Evolutionary conservation across 257 asterid genomes (phyloP), one percentile per base, ranked within the genome.

Genomic region (Plantago major): DNA sequence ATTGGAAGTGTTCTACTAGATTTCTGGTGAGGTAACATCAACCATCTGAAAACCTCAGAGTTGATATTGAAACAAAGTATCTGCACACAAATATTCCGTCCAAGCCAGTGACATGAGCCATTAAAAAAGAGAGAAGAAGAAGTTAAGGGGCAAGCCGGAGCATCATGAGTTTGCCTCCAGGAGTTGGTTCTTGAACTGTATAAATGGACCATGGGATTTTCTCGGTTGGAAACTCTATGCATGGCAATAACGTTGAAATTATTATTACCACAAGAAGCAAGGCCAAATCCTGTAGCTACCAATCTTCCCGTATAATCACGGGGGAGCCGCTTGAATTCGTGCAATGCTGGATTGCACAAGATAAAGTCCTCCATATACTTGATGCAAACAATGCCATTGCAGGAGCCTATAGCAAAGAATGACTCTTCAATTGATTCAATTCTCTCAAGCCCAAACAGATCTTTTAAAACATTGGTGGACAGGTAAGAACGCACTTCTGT

Each of bases 141-240:
- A 11, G 6, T 1, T 4, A 4, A 11, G 5, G 4, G 3, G 37
- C 3, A 11, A 30, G 15, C 51, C 15, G 15, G 51, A 2, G 37
- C 51, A 46, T 52, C 40, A 7, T 52, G 7, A 12, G 19, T 52
- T 52, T 10, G 38, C 58, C 58, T 9, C 58, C 58, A 52, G 33
- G 58, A 52, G 33, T 52, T 22, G 37, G n/a, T 52, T 19, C 37
- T 52, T 52, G 11, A 52, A 52, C 33, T 52, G 58, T 52, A 52
- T 8, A 52, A 9, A 18, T n/a, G n/a, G n/a, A n/a, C n/a, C n/a
- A n/a, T n/a, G n/a, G n/a, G n/a, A n/a, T n/a, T n/a, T n/a, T n/a
- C n/a, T n/a, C n/a, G n/a, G n/a, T n/a, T n/a, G n/a, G n/a, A n/a
- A n/a, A n/a, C n/a, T n/a, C n/a, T n/a, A n/a, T n/a, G 42, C 37